Base-by-base conservation (phyloP, 106 monocot species). In the Phalaenopsis aphrodite region DNA sequence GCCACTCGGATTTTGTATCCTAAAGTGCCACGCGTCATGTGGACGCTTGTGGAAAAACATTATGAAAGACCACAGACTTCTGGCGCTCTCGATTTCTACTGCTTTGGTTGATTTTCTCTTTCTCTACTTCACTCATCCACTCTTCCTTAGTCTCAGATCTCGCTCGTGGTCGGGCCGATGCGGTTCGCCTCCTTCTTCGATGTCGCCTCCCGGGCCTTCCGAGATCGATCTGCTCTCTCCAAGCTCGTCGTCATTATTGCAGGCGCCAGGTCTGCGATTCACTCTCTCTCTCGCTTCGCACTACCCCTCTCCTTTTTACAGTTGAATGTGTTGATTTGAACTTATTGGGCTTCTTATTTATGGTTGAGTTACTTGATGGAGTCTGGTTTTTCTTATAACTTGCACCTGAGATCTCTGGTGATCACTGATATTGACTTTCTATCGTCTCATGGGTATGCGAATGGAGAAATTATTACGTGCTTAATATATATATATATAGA, bases 191-290 rank as follows among this genome's bases (percentile, higher is more conserved):
- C 61, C 38, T 80, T 56, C 61, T 85, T 89, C 80, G 55, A 83
- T 42, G 87, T 75, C 9, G 86, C 80, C 72, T 80, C 80, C 78
- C 38, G 57, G 36, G 47, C 69, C 42, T 66, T 89, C 56, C 47
- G 77, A 58, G 77, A 65, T 72, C 87, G 78, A 23, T 66, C 78
- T 14, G 75, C 67, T 56, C 78, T 81, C 79, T 69, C 79, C 81
- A 83, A 81, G 81, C 79, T 87, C 39, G 78, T 85, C 56, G 67
- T 87, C 82, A 74, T 87, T 78, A 43, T 84, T 18, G 78, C 87
- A 55, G 84, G 76, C 9, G 76, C 76, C 12, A 48, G 76, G 76
- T 49, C 4, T 49, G 41, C 49, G 49, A 24, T 76, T 76, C 49
- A 3, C 21, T 49, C 49, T 11, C 21, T 49, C 2, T 79, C 65